phyloP scores from a whole-genome alignment of 257 asterid species.

The Solanum tarijense region DNA sequence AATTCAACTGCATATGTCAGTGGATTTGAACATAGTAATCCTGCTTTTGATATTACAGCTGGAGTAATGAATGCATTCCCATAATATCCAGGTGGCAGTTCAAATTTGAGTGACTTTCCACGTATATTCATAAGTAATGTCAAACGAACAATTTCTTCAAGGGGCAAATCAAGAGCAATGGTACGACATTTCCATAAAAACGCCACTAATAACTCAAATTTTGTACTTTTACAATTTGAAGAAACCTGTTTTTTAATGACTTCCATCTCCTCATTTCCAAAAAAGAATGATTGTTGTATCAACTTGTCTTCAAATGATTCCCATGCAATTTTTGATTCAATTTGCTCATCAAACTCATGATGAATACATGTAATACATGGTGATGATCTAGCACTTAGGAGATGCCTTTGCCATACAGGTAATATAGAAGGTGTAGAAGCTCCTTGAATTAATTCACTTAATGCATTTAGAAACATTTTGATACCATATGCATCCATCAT shows the following conservation, averaged over 20 bases:
- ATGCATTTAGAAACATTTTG: neutral
- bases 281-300: neutral
- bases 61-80: slow-evolving; percentile 5
- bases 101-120: neutral
- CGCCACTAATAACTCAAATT: neutral
- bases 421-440: neutral
- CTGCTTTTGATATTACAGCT: neutral
- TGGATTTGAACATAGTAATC: neutral
- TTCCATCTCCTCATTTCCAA: neutral
- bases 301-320: neutral
- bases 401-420: slow-evolving; percentile 18
- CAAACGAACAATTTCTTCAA: neutral
- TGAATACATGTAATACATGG: slow-evolving; percentile 7
- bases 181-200: slow-evolving; percentile 14
- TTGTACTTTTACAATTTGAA: neutral
- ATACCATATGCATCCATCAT: slow-evolving; percentile 1
- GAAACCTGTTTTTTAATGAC: neutral
- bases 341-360: neutral
- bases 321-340: neutral
- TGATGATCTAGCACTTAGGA: neutral
- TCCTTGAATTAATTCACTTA: neutral
- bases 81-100: slow-evolving; percentile 5
- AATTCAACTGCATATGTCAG: neutral
- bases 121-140: neutral
- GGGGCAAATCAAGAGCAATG: neutral